Conservation (phyloP, 2,329 filamentous ascomycete genomes). For the Epichloe sibirici region DNA sequence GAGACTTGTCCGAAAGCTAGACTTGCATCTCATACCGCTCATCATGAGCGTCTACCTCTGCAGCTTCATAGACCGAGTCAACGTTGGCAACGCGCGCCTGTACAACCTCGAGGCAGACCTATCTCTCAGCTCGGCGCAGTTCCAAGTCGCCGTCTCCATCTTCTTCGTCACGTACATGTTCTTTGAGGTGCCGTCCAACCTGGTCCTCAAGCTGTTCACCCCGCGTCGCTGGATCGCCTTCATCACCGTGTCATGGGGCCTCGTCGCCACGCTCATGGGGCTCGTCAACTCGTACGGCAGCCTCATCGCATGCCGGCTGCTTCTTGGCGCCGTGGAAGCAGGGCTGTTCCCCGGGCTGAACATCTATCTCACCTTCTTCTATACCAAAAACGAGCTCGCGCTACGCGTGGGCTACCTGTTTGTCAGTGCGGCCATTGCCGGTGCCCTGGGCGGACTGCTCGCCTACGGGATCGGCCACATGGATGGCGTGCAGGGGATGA, state of each 20-base stretch:
- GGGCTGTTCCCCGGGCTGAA: conserved; percentile 59
- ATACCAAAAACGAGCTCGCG: conserved; percentile 60
- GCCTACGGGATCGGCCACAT: conserved; percentile 64
- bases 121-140: conserved; percentile 47
- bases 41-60: conserved; percentile 62
- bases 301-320: conserved; percentile 54
- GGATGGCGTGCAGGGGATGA: conserved; percentile 51
- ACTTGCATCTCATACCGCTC: conserved; percentile 50
- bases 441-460: conserved; percentile 59
- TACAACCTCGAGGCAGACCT: conserved; percentile 55
- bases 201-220: conserved; percentile 50
- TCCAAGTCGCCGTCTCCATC: conserved; percentile 55
- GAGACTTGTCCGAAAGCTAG: conserved; percentile 51
- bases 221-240: conserved; percentile 52
- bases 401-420: conserved; percentile 64
- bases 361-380: conserved; percentile 63
- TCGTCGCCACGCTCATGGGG: conserved; percentile 58
- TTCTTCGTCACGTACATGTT: conserved; percentile 53
- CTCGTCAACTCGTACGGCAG: conserved; percentile 52
- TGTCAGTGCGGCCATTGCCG: conserved; percentile 56
- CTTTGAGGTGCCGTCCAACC: conserved; percentile 54
- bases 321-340: conserved; percentile 57
- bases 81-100: conserved; percentile 60
- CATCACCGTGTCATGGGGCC: conserved; percentile 53
- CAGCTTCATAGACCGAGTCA: conserved; percentile 62